A percentile compares a stretch with the other conserved stretches of the same genome.
phyloP scores from a whole-genome alignment of 2,329 filamentous ascomycete species.

The Talaromyces sp. region DNA sequence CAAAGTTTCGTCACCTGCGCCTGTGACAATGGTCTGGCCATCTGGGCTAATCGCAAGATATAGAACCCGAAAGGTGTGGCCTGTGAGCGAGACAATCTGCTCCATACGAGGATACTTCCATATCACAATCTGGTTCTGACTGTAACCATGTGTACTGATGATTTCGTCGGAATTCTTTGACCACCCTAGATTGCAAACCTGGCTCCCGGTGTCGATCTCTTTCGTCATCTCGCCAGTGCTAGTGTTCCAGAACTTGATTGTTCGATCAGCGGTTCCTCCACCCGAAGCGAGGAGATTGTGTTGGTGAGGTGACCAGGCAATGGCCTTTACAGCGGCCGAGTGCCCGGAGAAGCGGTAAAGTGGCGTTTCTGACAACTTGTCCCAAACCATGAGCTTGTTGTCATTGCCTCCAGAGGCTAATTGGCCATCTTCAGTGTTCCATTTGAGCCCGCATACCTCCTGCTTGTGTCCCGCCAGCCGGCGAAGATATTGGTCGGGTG shows the following conservation, averaged over 20 bases:
- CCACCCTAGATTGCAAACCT: constrained; percentile 98
- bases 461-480: constrained; percentile 94
- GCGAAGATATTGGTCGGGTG: constrained; percentile 82
- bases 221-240: constrained; percentile 73
- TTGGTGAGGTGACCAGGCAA: constrained; percentile 96
- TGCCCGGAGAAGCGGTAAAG: constrained; percentile 93
- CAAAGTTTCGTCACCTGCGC: constrained; percentile 91
- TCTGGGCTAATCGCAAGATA: constrained; percentile 98
- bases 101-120: constrained; percentile 99
- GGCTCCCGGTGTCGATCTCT: constrained; percentile 92
- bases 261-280: constrained; percentile 89
- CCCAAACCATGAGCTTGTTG: constrained; percentile 99
- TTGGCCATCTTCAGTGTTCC: constrained; percentile 95
- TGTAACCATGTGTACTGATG: constrained; percentile 94
- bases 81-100: constrained; percentile 89
- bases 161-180: constrained; percentile 97
- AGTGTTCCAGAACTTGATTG: constrained; percentile 98
- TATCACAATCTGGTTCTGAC: constrained; percentile 96
- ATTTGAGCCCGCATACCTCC: constrained; percentile 92
- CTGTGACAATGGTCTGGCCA: constrained; percentile 87
- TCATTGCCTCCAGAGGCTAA: constrained; percentile 95
- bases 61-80: constrained; percentile 92
- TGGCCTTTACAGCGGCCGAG: constrained; percentile 93
- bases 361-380: constrained; percentile 87
- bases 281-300: constrained; percentile 90